These are phyloP conservation scores for Melastoma candidum DNA, from an alignment of 441 rosid species.

Conservation along the genomic window DNA sequence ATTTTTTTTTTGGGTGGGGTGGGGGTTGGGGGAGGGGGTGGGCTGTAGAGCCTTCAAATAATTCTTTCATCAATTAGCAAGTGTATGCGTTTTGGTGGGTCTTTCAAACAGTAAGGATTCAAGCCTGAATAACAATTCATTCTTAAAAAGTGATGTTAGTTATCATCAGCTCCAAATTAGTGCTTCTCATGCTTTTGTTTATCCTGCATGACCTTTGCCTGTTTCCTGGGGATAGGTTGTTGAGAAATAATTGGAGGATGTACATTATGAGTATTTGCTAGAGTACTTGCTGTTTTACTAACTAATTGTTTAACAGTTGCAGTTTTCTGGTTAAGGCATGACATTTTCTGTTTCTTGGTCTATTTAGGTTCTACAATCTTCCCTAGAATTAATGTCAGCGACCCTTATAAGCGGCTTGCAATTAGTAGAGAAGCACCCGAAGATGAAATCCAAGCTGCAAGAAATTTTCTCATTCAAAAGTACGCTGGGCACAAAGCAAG, in stretches of 20 bases:
- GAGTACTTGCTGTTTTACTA: background rate
- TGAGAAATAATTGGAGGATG: too few species aligned
- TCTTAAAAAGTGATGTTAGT: background rate
- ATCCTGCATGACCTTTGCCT: too few species aligned
- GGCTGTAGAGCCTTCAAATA: too few species aligned
- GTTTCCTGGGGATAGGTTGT: too few species aligned
- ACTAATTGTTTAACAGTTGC: background rate
- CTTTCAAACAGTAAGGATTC: too few species aligned
- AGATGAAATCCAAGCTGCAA: conserved; percentile 89
- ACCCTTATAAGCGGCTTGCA: conserved; percentile 89
- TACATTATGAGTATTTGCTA: background rate
- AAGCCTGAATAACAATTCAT: conserved; percentile 13
- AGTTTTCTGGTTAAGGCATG: background rate
- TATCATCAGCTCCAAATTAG: background rate
- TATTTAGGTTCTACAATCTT: conserved; percentile 42
- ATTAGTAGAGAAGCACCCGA: conserved; percentile 88
- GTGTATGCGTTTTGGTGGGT: too few species aligned
- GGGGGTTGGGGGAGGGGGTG: too few species aligned
- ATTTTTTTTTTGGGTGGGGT: too few species aligned
- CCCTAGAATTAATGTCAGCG: conserved; percentile 76
- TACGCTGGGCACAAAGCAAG: conserved; percentile 85
- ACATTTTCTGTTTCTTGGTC: conserved; percentile 12
- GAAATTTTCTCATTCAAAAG: conserved; percentile 76
- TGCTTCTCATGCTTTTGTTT: background rate
- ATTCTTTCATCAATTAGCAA: too few species aligned